Percentiles rank a stretch among this genome's conserved stretches.
Conservation (phyloP, 2,329 filamentous ascomycete genomes). For the Alternaria burnsii region DNA sequence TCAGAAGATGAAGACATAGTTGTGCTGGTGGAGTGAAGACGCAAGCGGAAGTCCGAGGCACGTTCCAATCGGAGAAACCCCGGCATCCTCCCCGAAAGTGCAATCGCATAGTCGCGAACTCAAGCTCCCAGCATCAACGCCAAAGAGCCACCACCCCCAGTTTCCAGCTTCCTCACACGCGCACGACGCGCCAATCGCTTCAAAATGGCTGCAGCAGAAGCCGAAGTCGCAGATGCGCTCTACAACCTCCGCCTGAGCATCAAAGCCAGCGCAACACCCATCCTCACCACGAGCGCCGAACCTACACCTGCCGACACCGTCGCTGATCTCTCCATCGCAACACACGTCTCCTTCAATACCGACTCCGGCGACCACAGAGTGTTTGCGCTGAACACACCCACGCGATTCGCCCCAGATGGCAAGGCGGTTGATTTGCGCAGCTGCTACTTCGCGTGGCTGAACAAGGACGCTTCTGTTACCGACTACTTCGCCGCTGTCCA, state of each 20-base stretch:
- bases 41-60: constrained; percentile 12
- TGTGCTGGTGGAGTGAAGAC: neutral
- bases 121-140: constrained; percentile 4
- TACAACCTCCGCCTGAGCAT: constrained; percentile 86
- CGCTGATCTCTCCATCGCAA: constrained; percentile 66
- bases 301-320: constrained; percentile 67
- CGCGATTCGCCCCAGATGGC: constrained; percentile 80
- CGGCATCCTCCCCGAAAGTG: constrained; percentile 20
- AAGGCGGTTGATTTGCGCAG: constrained; percentile 84
- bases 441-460: constrained; percentile 95
- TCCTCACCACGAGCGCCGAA: constrained; percentile 76
- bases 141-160: neutral
- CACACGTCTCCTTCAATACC: constrained; percentile 71
- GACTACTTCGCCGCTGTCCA: constrained; percentile 89
- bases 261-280: constrained; percentile 71
- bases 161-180: constrained; percentile 7
- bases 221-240: constrained; percentile 70
- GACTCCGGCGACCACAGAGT: constrained; percentile 65
- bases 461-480: constrained; percentile 87
- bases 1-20: neutral
- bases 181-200: constrained; percentile 19
- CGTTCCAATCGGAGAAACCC: constrained; percentile 20
- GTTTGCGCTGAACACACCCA: constrained; percentile 75
- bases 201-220: constrained; percentile 38
- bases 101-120: constrained; percentile 21